Percentiles rank a stretch among this genome's conserved stretches.
phyloP scores from a whole-genome alignment of 371 early-diverging fungal genomes.

The Actinomucor elegans region DNA sequence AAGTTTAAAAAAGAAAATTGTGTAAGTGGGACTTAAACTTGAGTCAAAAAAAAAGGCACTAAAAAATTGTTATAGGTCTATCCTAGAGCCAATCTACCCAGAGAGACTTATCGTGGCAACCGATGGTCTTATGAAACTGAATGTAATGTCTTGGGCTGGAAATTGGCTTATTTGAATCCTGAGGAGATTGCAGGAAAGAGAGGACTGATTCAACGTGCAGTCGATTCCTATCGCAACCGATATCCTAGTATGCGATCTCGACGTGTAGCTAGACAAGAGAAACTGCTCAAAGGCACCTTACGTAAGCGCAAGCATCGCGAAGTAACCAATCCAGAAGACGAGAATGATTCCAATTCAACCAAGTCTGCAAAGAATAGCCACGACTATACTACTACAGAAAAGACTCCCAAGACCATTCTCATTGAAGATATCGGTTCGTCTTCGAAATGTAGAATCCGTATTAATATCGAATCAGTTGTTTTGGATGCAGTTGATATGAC shows the following conservation, averaged over 20 bases:
- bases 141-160: slow-evolving; percentile 35
- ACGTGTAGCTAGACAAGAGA: slow-evolving; percentile 79
- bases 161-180: slow-evolving; percentile 68
- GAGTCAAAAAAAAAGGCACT: not conserved
- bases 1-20: slow-evolving; percentile 36
- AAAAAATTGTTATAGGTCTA: slow-evolving; percentile 25
- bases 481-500: slow-evolving; percentile 36
- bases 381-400: not conserved
- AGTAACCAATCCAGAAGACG: not conserved
- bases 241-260: slow-evolving; percentile 78
- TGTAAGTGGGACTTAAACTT: slow-evolving; percentile 11
- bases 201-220: slow-evolving; percentile 91
- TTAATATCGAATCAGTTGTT: slow-evolving; percentile 47
- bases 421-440: slow-evolving; percentile 19
- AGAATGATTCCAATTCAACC: not conserved
- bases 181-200: slow-evolving; percentile 79
- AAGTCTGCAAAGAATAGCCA: slow-evolving; percentile 1
- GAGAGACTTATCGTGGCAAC: slow-evolving; percentile 78
- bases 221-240: slow-evolving; percentile 88
- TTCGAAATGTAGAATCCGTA: slow-evolving; percentile 38
- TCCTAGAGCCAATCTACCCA: slow-evolving; percentile 68
- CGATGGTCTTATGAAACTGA: slow-evolving; percentile 46
- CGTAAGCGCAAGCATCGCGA: slow-evolving; percentile 39
- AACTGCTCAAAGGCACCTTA: slow-evolving; percentile 48
- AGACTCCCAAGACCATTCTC: slow-evolving; percentile 22